Evolutionary conservation across 257 asterid species (phyloP).

Genomic region (Ballota nigra): DNA sequence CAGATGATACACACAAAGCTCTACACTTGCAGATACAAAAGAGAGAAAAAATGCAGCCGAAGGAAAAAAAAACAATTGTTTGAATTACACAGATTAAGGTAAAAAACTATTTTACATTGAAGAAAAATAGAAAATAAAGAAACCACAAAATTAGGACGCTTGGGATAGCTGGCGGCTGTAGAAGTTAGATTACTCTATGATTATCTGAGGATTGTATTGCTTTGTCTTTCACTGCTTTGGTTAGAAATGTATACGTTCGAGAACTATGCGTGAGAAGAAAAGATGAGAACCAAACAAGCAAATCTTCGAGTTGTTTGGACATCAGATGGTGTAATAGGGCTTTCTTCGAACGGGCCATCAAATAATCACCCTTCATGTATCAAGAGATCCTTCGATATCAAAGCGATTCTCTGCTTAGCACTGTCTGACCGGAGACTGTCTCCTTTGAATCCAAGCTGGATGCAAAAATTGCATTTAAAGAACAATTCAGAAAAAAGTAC

Average conservation of each 20-base stretch:
- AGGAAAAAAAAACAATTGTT: conserved; percentile 3
- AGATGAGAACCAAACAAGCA: conserved; percentile 13
- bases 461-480: conserved; percentile 9
- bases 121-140: conserved; percentile 6
- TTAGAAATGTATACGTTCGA: conserved; percentile 21
- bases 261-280: conserved; percentile 18
- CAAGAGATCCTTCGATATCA: conserved; percentile 68
- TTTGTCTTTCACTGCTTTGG: conserved; percentile 29
- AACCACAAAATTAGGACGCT: conserved; percentile 21
- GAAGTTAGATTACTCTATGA: conserved; percentile 37
- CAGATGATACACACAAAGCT: conserved; percentile 25
- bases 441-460: conserved; percentile 74
- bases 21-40: conserved; percentile 30
- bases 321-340: conserved; percentile 6
- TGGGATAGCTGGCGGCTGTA: conserved; percentile 35
- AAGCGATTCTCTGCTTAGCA: conserved; percentile 78
- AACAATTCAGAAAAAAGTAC: not conserved
- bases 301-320: conserved; percentile 15
- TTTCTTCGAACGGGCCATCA: conserved; percentile 9
- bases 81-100: conserved; percentile 16
- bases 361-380: conserved; percentile 50
- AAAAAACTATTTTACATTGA: conserved; percentile 37
- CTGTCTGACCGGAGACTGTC: conserved; percentile 82
- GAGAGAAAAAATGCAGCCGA: not conserved
- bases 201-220: conserved; percentile 26